These are phyloP conservation scores for Colletotrichum magnum DNA, from an alignment of 2,329 filamentous ascomycete species.

Conservation along the genomic window DNA sequence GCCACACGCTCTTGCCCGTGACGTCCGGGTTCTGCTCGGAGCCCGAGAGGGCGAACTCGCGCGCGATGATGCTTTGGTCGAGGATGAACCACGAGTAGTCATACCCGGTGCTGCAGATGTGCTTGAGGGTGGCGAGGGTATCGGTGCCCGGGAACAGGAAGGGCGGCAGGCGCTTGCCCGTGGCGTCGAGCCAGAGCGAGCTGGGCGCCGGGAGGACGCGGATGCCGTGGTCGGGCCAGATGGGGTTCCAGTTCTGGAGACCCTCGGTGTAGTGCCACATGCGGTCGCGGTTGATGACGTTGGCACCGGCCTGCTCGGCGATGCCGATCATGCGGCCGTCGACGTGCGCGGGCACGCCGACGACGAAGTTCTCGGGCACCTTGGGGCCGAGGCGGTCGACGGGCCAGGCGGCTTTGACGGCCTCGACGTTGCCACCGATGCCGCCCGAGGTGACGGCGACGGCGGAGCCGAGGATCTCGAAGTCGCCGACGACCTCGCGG, in stretches of 20 bases:
- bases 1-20: slow-evolving; percentile 69
- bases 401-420: slow-evolving; percentile 71
- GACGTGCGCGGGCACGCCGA: slow-evolving; percentile 75
- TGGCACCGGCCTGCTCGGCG: slow-evolving; percentile 65
- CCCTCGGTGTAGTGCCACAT: slow-evolving; percentile 80
- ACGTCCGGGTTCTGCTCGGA: slow-evolving; percentile 76
- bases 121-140: slow-evolving; percentile 69
- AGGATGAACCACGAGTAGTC: slow-evolving; percentile 76
- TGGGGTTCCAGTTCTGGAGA: slow-evolving; percentile 72
- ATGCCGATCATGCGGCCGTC: slow-evolving; percentile 75
- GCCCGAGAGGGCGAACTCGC: slow-evolving; percentile 73
- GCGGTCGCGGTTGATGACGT: slow-evolving; percentile 71
- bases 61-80: slow-evolving; percentile 70
- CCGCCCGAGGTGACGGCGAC: slow-evolving; percentile 71
- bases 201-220: slow-evolving; percentile 73
- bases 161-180: slow-evolving; percentile 69
- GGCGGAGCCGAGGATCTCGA: slow-evolving; percentile 67
- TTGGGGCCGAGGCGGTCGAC: slow-evolving; percentile 69
- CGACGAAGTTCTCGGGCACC: slow-evolving; percentile 69
- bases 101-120: slow-evolving; percentile 73
- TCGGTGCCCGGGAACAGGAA: slow-evolving; percentile 71
- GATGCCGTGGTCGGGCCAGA: slow-evolving; percentile 74
- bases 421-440: slow-evolving; percentile 74
- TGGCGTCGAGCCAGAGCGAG: slow-evolving; percentile 74
- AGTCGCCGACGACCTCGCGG: slow-evolving; percentile 62